Base-by-base conservation (phyloP, 78 protist genomes). In the Dictyostelium citrinum region DNA sequence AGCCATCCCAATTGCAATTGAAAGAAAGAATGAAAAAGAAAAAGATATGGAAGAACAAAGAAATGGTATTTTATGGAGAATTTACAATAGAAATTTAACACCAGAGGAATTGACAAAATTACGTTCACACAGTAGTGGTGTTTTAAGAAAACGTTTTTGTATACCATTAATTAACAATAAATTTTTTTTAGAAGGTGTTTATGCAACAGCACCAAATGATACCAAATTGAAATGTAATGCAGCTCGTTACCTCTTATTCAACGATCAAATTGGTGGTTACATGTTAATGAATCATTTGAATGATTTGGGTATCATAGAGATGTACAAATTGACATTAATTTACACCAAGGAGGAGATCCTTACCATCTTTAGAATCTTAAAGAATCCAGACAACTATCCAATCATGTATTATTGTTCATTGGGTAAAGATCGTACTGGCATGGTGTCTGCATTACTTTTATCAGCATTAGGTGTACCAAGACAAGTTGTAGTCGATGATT, bases 101-200 rank as follows among this genome's bases (percentile, higher is more conserved):
- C 33, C 81, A 3, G 92, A 86, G 2, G 92, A 86, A 35, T 76
- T 86, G 51, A 81, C 71, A 27, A 75, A 64, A 24, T 77, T 86
- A 11, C 31, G 92, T 77, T 61, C 83, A 24, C 92, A 86, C 29
- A 77, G 84, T 16, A 49, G 79, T 27, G 92, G 92, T 64, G 84
- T 61, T 37, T 45, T 71, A 39, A 75, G 92, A 64, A 86, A 86
- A 29, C 79, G 92, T 77, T 86, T 60, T 77, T 86, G 84, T 77
- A 86, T 86, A 51, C 92, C 92, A 29, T 77, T 86, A 6, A 86
- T 86, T 31, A 86, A 86, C 45, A 86, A 77, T 64, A 55, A 51
- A 46, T 86, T 86, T 76, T 86, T 86, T 77, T 77, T 86, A 31
- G 92, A 86, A 51, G 92, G 92, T 64, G 92, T 86, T 41, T 86